Base-by-base conservation (phyloP, 2,329 filamentous ascomycete genomes). In the Emydomyces testavorans region DNA sequence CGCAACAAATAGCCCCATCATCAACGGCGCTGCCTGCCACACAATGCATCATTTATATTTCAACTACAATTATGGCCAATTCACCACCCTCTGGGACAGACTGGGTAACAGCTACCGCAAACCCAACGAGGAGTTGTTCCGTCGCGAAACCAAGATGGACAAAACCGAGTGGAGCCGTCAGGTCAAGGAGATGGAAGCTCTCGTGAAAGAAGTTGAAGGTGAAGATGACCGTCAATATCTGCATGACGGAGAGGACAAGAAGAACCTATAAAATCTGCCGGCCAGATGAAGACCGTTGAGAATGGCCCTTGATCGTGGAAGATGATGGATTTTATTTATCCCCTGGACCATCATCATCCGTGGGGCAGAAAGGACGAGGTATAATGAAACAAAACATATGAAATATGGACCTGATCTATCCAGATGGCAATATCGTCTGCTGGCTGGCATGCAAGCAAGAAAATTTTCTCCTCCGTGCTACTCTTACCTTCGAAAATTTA, bases 1-100 rank as follows among this genome's bases (percentile, higher is more conserved):
- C 63, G 78, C 93, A 13, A 83, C 87, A 60, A 85, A 95, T 69
- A 86, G 83, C 60, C 83, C 87, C n/a, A 66, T 95, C 57, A 80
- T 95, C 68, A 96, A 96, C 64, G 90, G 90, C 44, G 88, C 90
- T 10, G 90, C 90, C 23, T 95, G 90, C 73, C 90, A 95, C 66
- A 87, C 83, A 18, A 79, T 89, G 75, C 90, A 96, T 67, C 90
- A 95, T 63, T 67, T 88, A 32, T 85, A 85, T 67, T 85, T 85
- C 72, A 84, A 85, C 70, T 86, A 85, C 74, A 95, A 94, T 71
- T 95, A 94, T 60, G 89, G 89, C 50, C 89, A 95, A 65, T 95
- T 89, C 71, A 92, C 86, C 13, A 94, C 88, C 0, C 72, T 92
- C 16, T 94, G 89, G 83, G 89, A 95, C 65, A 81, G 89, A 46